Conservation (phyloP, 331 rosid species). For the Quercus tomentella region DNA sequence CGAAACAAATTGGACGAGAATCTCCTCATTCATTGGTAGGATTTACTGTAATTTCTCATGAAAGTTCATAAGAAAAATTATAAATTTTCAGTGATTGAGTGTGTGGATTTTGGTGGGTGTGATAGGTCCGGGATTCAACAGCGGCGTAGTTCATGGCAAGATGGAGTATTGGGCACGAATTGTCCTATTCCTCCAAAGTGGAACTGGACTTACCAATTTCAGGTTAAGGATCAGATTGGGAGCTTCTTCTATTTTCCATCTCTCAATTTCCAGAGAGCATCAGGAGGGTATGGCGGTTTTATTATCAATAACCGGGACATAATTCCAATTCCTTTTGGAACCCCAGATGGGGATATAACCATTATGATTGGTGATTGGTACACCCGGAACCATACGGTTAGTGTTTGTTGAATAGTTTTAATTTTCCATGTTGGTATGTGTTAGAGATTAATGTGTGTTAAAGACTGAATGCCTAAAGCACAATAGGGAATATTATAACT, state of each 20-base stretch:
- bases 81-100: conserved; percentile 11
- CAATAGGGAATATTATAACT: too few species aligned
- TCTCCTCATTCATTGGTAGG: conserved; percentile 82
- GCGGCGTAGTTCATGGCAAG: conserved; percentile 89
- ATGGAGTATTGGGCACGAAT: conserved; percentile 91
- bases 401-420: conserved; percentile 24
- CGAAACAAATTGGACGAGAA: conserved; percentile 87
- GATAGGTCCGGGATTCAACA: conserved; percentile 94
- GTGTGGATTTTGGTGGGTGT: conserved; percentile 14
- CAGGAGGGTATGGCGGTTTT: conserved; percentile 92
- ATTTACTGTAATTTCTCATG: conserved; percentile 17
- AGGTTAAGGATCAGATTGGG: conserved; percentile 96
- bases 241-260: conserved; percentile 96
- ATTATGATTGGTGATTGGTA: conserved; percentile 92
- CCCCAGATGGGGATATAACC: conserved; percentile 73
- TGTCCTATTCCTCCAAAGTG: conserved; percentile 96
- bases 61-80: not conserved
- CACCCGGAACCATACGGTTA: conserved; percentile 83
- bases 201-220: conserved; percentile 98
- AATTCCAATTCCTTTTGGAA: conserved; percentile 77
- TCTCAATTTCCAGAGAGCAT: conserved; percentile 82
- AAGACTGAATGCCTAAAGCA: too few species aligned
- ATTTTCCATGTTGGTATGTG: not conserved
- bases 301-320: conserved; percentile 55
- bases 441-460: not conserved